Conservation (phyloP, 164 flowering plant genomes). For the Platanus orientalis region DNA sequence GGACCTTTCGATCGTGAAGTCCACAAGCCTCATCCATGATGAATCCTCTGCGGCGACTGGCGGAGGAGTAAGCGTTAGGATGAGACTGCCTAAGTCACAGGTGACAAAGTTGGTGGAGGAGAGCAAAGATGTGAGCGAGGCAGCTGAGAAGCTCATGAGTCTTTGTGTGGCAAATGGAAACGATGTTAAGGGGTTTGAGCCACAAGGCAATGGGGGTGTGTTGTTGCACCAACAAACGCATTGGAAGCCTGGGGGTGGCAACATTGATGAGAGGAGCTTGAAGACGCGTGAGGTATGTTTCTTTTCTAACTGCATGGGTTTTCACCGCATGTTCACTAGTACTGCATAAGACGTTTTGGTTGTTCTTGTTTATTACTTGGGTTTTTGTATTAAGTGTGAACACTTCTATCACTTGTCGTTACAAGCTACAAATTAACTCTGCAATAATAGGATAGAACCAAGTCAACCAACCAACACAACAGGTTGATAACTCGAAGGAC, state of each 20-base stretch:
- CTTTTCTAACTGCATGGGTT: background rate
- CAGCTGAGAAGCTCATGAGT: background rate
- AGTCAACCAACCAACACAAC: too few species aligned
- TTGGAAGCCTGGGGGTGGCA: background rate
- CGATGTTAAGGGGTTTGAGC: too few species aligned
- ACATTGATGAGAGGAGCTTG: background rate
- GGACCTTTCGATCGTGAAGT: conserved; percentile 34
- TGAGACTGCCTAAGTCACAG: background rate
- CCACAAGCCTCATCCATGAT: background rate
- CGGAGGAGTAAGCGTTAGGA: background rate
- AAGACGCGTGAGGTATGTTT: background rate
- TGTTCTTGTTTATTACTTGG: too few species aligned
- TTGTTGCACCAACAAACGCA: background rate
- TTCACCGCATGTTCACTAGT: background rate
- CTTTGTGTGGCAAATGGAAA: background rate
- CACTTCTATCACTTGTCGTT: too few species aligned
- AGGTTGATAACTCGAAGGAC: too few species aligned
- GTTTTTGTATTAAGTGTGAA: too few species aligned
- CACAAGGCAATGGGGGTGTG: background rate
- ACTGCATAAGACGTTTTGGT: background rate
- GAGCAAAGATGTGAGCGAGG: background rate
- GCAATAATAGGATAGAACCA: too few species aligned
- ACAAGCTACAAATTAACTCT: too few species aligned
- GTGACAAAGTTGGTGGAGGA: background rate
- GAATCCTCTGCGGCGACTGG: background rate